Evolutionary conservation across 805 yeast genomes (phyloP), one percentile per base, ranked within the genome.

Genomic region (Teunomyces stri): DNA sequence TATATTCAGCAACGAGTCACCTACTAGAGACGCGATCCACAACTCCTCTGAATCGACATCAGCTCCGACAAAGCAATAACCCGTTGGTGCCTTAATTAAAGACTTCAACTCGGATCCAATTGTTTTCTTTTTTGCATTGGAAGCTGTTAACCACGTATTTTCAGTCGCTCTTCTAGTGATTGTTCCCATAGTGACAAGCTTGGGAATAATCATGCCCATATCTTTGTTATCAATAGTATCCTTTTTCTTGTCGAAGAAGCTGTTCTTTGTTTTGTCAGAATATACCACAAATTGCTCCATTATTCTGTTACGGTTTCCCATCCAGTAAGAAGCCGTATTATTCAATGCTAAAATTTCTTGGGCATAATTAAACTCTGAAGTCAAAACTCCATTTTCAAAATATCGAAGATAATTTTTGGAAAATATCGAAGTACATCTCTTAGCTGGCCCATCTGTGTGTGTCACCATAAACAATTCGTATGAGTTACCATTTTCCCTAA

Each of bases 41-140:
- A 94, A 74, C 61, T 94, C 99, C 61, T 94, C 99, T 33, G 97
- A 89, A 65, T 94, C 99, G 6, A 94, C 99, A 72, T 94, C 99
- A 0, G 99, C 99, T 7, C 99, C 99, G 6, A 94, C 96, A 69
- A 94, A 87, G 31, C 80, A 79, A 62, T 91, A 94, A 0, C 97
- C 97, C 2, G 76, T 67, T 0, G 99, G 99, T 0, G 97, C 97
- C 48, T 76, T 70, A 4, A 94, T 74, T 72, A 89, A 81, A 0
- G 97, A 82, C 64, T 95, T 94, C 51, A 95, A 72, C 62, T 94
- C 99, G 0, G 97, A 90, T 0, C 99, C 99, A 39, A 95, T 80
- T 51, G 97, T 72, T 40, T 81, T 80, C 52, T 72, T 72, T 59
- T 95, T 94, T 0, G 96, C 96, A 67, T 95, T 95, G 1, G 97